phyloP scores from a whole-genome alignment of 2,329 filamentous ascomycete species.

The Rosellinia necatrix region DNA sequence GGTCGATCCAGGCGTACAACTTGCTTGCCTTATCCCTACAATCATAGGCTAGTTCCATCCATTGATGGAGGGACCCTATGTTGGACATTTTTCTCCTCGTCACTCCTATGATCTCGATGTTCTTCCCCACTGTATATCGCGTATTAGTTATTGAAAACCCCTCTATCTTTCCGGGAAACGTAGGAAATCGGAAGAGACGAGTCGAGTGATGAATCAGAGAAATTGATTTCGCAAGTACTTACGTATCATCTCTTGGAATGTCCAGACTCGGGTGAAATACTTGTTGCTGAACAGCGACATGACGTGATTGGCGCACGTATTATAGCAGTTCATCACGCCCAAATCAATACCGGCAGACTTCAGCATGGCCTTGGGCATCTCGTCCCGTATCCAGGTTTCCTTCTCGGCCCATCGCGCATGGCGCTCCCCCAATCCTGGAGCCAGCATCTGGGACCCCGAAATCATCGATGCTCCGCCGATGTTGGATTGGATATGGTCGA shows the following conservation, averaged over 20 bases:
- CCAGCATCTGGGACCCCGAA: conserved; percentile 29
- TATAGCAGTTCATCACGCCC: conserved; percentile 26
- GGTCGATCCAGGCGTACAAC: conserved; percentile 16
- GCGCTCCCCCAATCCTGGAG: conserved; percentile 25
- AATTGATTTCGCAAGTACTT: background rate
- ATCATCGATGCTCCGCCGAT: conserved; percentile 30
- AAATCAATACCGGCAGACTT: conserved; percentile 22
- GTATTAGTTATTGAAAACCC: background rate
- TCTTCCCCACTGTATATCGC: conserved; percentile 31
- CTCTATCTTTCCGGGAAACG: background rate
- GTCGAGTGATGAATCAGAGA: too few species aligned
- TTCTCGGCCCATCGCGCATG: conserved; percentile 21
- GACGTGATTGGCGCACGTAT: conserved; percentile 21
- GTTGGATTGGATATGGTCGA: conserved; percentile 46
- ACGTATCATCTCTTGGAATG: conserved; percentile 39
- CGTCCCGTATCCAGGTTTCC: conserved; percentile 6
- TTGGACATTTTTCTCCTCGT: background rate
- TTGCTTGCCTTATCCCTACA: conserved; percentile 23
- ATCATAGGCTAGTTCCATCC: conserved; percentile 26
- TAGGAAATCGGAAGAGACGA: background rate
- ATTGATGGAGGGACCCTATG: conserved; percentile 21
- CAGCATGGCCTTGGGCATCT: conserved; percentile 5
- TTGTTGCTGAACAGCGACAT: conserved; percentile 31
- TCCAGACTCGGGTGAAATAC: conserved; percentile 39
- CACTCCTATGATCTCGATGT: conserved; percentile 33